Evolutionary conservation across 805 yeast genomes (phyloP), one percentile per base, ranked within the genome.

Genomic region (Wickerhamomyces strasburgensis): DNA sequence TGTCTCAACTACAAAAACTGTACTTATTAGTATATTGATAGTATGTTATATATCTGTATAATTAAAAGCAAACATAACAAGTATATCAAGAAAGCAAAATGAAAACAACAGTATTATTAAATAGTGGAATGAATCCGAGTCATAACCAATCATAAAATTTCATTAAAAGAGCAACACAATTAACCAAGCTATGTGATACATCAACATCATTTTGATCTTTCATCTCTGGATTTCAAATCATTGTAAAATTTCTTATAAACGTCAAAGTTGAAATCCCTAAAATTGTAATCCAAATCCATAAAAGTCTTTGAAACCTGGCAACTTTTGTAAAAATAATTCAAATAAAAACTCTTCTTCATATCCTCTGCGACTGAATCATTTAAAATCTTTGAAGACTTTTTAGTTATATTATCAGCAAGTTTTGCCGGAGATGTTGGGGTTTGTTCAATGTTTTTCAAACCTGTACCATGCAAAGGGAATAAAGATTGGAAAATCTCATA

Each of bases 401-500:
- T 41, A 18, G 32, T 18, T 21, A 21, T 7, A 21, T 21, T 21
- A 21, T 21, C 21, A 3, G 42, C 41, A 31, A 46, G 18, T 37
- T 34, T 38, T 9, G 52, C 38, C 17, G 43, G 38, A 34, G 56
- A 39, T 14, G 40, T 33, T 13, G 52, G 39, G 13, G 60, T 37
- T 6, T 40, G 38, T 30, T 48, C 54, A 19, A 47, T 47, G 32
- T 48, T 55, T 24, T 44, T 33, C 32, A 52, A 31, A 2, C 47
- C 54, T 21, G 38, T 59, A 33, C 52, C 52, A 37, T 58, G 43
- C 47, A 83, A 72, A 32, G 96, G 96, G 62, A 87, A 68, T 52
- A 80, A 53, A 33, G 71, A 75, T 59, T 90, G 95, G 61, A 90
- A 79, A 24, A 93, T 62, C 62, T 90, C 98, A 64, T 93, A 90